Base-by-base conservation (phyloP, 371 early-diverging fungal genomes). In the Vairimorpha necatrix region DNA sequence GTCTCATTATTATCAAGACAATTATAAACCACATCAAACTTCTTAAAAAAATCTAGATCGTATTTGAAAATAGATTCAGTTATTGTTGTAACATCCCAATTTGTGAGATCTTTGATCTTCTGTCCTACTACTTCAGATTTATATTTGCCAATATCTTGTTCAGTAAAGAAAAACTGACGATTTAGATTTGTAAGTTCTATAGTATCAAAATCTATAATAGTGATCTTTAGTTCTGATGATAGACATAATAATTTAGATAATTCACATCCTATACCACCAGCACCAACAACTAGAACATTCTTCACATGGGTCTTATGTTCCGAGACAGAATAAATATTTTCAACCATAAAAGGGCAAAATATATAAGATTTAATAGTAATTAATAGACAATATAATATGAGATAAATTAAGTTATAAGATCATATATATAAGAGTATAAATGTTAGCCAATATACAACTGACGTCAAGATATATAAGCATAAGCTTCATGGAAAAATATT, bases 251-350 rank as follows among this genome's bases (percentile, higher is more conserved):
- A 89, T 84, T 99, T 96, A 20, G 95, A 87, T 39, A 99, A 83
- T 84, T 99, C 99, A 82, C 97, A 96, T 34, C 98, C 99, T 68
- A 98, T 93, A 7, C 99, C 99, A 71, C 99, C 99, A 65, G 74
- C 69, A 2, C 85, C 85, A 13, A 83, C 76, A 0, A 84, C 69
- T 28, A 84, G 68, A 28, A 81, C 24, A 26, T 53, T 72, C 34
- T 61, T 61, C 7, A 1, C 54, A 22, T 42, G 39, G 53, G 28
- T 20, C 68, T 28, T 33, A 33, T 67, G 30, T n/a, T 71, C 20
- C 2, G 62, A 30, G 62, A n/a, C n/a, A 46, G 47, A 46, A 46
- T 14, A 46, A n/a, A 46, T 46, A 46, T 14, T n/a, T n/a, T n/a
- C n/a, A n/a, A n/a, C n/a, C n/a, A n/a, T n/a, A n/a, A n/a, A n/a